Evolutionary conservation across 805 yeast species (phyloP).

Genomic region (Lachancea dasiensis): DNA sequence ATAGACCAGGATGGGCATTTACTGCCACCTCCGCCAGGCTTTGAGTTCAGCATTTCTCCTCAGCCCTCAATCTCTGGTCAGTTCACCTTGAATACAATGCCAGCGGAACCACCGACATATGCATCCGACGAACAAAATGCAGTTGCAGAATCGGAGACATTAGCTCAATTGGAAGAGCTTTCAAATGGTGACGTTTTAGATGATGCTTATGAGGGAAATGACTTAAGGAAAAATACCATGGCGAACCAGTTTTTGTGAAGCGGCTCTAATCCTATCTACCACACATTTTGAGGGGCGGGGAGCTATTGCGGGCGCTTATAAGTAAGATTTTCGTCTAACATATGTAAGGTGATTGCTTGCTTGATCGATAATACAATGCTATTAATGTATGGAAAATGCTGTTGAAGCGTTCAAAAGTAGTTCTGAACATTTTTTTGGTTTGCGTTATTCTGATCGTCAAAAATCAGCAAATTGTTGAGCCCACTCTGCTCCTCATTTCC

Average conservation of each 20-base stretch:
- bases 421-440: conserved; percentile 8
- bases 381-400: neutral
- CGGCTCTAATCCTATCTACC: neutral
- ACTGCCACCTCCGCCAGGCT: conserved; percentile 36
- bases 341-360: too few species aligned
- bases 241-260: conserved; percentile 12
- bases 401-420: conserved; percentile 4
- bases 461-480: conserved; percentile 7
- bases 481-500: conserved; percentile 9
- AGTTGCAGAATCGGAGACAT: conserved; percentile 5
- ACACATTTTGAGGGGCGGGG: too few species aligned
- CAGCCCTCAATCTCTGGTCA: conserved; percentile 22
- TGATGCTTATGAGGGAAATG: conserved; percentile 3
- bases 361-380: conserved; percentile 6
- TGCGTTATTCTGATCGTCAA: conserved; percentile 7
- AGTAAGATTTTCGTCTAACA: too few species aligned
- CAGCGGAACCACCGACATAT: conserved; percentile 37
- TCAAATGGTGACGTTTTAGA: conserved; percentile 1
- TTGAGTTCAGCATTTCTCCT: conserved; percentile 31
- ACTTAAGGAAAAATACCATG: conserved; percentile 9
- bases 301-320: too few species aligned
- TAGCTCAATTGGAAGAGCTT: conserved; percentile 2
- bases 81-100: conserved; percentile 30
- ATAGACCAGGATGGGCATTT: conserved; percentile 26
- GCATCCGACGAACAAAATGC: conserved; percentile 17